Base-by-base conservation (phyloP, 1,284 basidiomycete genomes). In the Puccinia novopanici region DNA sequence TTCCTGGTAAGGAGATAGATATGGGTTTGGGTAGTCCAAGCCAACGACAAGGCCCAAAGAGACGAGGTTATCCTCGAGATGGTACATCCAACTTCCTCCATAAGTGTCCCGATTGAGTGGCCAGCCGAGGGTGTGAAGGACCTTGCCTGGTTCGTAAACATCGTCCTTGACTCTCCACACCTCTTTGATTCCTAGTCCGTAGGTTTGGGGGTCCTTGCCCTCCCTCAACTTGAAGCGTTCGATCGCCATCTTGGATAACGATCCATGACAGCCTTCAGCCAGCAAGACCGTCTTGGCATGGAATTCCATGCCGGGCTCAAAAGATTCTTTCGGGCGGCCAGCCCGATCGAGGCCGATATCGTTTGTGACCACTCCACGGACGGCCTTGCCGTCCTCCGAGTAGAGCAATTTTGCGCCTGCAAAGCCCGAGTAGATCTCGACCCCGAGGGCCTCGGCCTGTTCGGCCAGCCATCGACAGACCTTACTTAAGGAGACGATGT, bases 281-380 rank as follows among this genome's bases (percentile, higher is more conserved):
- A 99, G 89, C n/a, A 99, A 89, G 0, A 95, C 97, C 67, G 96
- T 91, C 85, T 93, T 95, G 54, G 96, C 92, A 80, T 92, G 91
- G 88, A 99, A 99, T 82, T 93, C 91, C 94, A 99, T 98, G 3
- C 96, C 96, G 0, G 95, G 93, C 86, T 98, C 95, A 85, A 95
- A 99, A 17, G 90, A 90, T 65, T 94, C 91, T 86, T 97, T 98
- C 86, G 92, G 91, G 82, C 90, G 88, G 48, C 90, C 90, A 79
- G 90, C 87, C 84, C 91, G 91, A 85, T 95, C 92, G 68, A 99
- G 88, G 9, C 96, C 96, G 50, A 98, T 95, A 84, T 98, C 96
- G 84, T 98, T 98, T 54, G 96, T 98, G 68, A 91, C 88, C 30
- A 99, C 92, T 37, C 96, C 97, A 54, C 89, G 89, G 65, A 99